Evolutionary conservation across 345 rosid genomes (phyloP).

Genomic region (Eucalyptus melliodora): DNA sequence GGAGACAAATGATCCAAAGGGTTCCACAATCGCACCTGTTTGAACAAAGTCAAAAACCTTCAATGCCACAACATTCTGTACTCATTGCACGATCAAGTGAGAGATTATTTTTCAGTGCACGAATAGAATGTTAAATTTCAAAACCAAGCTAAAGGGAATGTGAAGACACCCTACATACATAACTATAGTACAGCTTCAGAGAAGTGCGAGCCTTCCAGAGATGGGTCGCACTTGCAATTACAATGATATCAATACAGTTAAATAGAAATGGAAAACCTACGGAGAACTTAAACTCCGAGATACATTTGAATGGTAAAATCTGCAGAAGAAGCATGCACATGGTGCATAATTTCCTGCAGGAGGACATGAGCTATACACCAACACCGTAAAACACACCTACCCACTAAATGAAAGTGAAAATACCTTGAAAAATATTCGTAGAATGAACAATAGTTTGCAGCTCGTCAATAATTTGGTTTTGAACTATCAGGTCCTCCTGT

Average conservation of each 20-base stretch:
- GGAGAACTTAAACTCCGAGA: neutral
- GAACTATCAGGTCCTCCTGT: neutral
- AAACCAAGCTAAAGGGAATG: neutral
- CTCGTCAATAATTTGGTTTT: neutral
- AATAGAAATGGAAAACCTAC: neutral
- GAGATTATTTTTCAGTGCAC: neutral
- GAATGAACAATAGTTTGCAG: neutral
- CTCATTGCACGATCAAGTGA: neutral
- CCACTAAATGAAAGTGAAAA: neutral
- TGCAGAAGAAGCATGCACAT: neutral
- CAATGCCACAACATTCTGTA: neutral
- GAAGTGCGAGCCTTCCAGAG: neutral
- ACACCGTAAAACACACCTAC: neutral
- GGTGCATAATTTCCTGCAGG: neutral
- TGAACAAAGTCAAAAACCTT: neutral
- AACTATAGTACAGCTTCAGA: neutral
- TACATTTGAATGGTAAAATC: neutral
- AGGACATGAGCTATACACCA: neutral
- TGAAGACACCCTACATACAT: neutral
- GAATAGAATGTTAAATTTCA: neutral
- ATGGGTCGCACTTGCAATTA: neutral
- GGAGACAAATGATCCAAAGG: slow-evolving; percentile 72
- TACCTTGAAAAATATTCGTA: neutral
- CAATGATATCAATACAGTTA: neutral
- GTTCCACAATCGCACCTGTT: slow-evolving; percentile 63